Conservation (phyloP, 2,329 filamentous ascomycete genomes). For the Calonectria naviculata region DNA sequence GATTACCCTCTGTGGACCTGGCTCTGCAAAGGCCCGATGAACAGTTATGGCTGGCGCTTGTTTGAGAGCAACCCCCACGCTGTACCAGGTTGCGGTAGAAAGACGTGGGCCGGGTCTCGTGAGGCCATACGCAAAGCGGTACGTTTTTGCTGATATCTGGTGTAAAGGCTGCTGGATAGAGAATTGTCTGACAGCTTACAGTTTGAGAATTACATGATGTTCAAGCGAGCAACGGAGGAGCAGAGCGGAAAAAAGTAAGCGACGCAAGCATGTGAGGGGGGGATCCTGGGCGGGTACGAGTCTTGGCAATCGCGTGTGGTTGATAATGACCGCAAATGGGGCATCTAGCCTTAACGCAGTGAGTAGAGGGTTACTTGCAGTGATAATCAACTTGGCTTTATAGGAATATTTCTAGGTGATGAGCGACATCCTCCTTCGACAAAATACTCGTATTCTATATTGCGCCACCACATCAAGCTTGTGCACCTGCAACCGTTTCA, state of each 20-base stretch:
- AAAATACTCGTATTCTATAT: too few relatives aligned
- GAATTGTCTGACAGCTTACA: neutral
- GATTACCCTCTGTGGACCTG: neutral
- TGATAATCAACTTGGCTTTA: too few relatives aligned
- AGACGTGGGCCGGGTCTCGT: neutral
- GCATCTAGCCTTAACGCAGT: too few relatives aligned
- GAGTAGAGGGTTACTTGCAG: too few relatives aligned
- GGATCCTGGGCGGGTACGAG: too few relatives aligned
- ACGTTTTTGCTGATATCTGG: neutral
- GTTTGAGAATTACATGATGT: neutral
- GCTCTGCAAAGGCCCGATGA: neutral
- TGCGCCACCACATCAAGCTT: too few relatives aligned
- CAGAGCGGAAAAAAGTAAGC: neutral
- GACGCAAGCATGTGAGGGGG: neutral
- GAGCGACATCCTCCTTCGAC: too few relatives aligned
- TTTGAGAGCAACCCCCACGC: neutral
- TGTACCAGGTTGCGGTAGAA: neutral
- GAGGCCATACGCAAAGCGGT: neutral
- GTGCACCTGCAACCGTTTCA: too few relatives aligned
- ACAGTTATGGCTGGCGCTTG: neutral
- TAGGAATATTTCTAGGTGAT: too few relatives aligned
- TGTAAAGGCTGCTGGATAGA: neutral
- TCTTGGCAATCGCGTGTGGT: too few relatives aligned
- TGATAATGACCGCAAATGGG: too few relatives aligned
- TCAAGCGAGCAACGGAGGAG: neutral